Evolutionary conservation across 176 grass and related monocot species (phyloP), one percentile per base, ranked within the genome.

Genomic region (Lolium rigidum): DNA sequence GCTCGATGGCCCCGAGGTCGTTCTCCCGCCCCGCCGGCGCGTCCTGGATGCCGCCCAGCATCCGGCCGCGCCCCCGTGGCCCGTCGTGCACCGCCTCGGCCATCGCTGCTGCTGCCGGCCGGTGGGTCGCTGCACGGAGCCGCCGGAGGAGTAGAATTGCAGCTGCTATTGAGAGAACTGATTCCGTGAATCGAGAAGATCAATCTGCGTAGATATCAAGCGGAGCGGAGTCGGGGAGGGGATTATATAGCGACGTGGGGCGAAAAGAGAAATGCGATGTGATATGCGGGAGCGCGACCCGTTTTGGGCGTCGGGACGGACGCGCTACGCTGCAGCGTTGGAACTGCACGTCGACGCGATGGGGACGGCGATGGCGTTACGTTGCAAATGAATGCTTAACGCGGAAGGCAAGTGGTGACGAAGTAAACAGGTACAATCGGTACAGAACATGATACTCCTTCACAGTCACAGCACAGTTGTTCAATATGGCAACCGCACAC

Each of bases 11-110:
- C 14, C 51, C 20, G 35, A 86, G 77, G 83, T 88, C 84, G 63
- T 95, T 95, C 83, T 92, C 83, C 56, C 66, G 52, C 54, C 86
- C 86, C 14, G 58, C 70, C 57, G 70, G 83, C 25, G 74, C 73
- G 83, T 89, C 90, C 4, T n/a, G 48, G 73, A 89, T n/a, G 65
- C 41, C 83, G 64, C 90, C 90, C 17, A 59, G 0, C 78, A 52
- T 11, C 56, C 0, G 13, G 17, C 35, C 1, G 8, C 21, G 11
- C 12, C 31, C 31, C 31, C 4, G 7, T n/a, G 22, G 13, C 14
- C 5, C 65, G 49, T 9, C 43, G 16, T 52, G 61, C 49, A 6
- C 56, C 58, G 13, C 75, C 46, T 48, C 84, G 38, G 89, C 67
- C 80, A 77, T 86, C 47, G 38, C 58, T 2, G 35, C 31, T 35